Evolutionary conservation across 345 rosid species (phyloP), one percentile per base, ranked within the genome.

Genomic region (Lepidium africanum): DNA sequence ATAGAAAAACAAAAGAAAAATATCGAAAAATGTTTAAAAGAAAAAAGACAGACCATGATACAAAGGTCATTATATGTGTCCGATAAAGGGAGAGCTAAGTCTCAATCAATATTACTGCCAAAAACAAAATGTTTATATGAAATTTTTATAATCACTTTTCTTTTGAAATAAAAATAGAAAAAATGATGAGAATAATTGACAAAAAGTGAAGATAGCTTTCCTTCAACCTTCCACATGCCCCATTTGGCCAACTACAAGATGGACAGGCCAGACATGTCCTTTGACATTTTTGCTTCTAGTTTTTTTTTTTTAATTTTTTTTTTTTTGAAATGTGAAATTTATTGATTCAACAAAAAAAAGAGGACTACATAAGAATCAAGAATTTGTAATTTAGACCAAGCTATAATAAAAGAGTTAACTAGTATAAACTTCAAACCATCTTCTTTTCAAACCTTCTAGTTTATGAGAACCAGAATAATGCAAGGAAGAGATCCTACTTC

Each of bases 41-140:
- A 67, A 69, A 72, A 33, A 85, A 66, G 76, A 87, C 92, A 84
- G 80, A 63, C 60, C 85, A 86, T 80, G 83, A 80, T 77, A 62
- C 80, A 78, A 60, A 71, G 68, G 75, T 73, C 80, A 87, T 85
- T 83, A 87, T 87, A 79, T 45, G 63, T 87, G 88, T 82, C 87
- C 66, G 48, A 21, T 62, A 86, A 86, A 84, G 87, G 57, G 72
- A 67, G 74, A 73, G 63, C 80, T 78, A 77, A 65, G 79, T 84
- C 85, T 71, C 81, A 65, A 81, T 82, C 84, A 76, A 53, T 30
- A 70, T 58, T 15, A 46, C 75, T 80, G 63, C 73, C 67, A 76
- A 80, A 51, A 60, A 71, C 39, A 21, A 1, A 70, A 27, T 50
- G 70, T 56, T 25, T 40, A 25, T 69, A 49, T 46, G 48, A 45